These are phyloP conservation scores for Strigomonas culicis DNA, from an alignment of 208 protist species.

Conservation along the genomic window DNA sequence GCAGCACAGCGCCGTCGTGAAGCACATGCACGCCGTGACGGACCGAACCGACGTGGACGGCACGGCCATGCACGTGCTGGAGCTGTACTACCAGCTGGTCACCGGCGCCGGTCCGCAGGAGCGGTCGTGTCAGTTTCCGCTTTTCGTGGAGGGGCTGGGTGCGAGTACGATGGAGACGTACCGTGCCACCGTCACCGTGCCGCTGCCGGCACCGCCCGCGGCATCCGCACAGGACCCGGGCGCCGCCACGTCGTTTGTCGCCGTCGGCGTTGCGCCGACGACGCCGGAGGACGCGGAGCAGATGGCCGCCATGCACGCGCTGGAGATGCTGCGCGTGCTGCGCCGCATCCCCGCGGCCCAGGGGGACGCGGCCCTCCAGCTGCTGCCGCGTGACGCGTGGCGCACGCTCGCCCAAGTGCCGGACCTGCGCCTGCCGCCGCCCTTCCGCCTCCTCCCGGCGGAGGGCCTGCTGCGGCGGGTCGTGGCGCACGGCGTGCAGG, in stretches of 20 bases:
- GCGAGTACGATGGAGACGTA: constrained; percentile 47
- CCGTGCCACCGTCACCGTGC: constrained; percentile 74
- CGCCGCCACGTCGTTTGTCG: constrained; percentile 43
- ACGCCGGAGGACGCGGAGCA: constrained; percentile 41
- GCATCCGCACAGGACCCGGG: neutral
- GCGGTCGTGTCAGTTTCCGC: constrained; percentile 12
- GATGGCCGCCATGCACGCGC: constrained; percentile 73
- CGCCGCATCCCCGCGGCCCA: constrained; percentile 23
- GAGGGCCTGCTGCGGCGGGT: neutral
- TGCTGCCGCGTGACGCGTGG: constrained; percentile 19
- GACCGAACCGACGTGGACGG: constrained; percentile 33
- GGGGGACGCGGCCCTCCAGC: neutral
- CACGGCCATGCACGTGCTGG: constrained; percentile 28
- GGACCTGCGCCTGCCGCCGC: constrained; percentile 3
- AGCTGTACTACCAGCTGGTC: constrained; percentile 44
- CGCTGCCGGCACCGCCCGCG: constrained; percentile 20
- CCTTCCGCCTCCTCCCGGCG: constrained; percentile 1
- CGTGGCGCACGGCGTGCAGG: neutral
- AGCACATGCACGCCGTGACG: constrained; percentile 21
- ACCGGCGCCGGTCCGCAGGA: neutral
- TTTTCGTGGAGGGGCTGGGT: constrained; percentile 68
- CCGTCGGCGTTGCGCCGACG: constrained; percentile 66
- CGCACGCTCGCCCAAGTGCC: constrained; percentile 7
- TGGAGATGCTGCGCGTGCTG: constrained; percentile 41
- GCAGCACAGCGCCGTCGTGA: constrained; percentile 52